Conservation (phyloP, 192 early-diverging fungal species). For the Backusella circina region DNA sequence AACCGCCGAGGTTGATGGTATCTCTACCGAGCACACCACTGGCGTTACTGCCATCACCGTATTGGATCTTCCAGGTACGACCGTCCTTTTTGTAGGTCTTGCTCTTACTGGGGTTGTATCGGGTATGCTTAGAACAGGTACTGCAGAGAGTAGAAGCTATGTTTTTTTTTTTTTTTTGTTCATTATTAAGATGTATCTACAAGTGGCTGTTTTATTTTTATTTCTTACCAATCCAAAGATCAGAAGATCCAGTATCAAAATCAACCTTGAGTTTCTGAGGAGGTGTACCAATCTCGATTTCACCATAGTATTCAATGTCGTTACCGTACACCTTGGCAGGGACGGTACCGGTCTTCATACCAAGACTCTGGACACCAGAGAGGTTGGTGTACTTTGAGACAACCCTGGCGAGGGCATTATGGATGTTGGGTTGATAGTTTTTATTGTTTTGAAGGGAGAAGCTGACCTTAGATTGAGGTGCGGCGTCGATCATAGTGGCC, state of each 20-base stretch:
- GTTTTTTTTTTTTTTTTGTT: no score
- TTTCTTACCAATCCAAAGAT: conserved; percentile 56
- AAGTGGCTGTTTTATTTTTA: no score
- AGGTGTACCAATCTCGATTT: conserved; percentile 62
- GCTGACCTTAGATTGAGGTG: neutral
- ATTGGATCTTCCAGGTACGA: conserved; percentile 46
- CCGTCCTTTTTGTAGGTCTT: conserved; percentile 50
- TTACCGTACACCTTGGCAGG: conserved; percentile 21
- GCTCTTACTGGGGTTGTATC: conserved; percentile 49
- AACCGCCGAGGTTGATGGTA: conserved; percentile 26
- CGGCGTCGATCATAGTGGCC: neutral
- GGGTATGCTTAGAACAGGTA: conserved; percentile 32
- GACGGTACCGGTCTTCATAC: neutral
- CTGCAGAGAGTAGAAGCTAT: conserved; percentile 35
- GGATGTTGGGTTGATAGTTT: neutral
- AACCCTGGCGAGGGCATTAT: neutral
- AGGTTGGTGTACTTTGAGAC: neutral
- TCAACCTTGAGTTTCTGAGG: conserved; percentile 64
- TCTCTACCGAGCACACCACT: conserved; percentile 23
- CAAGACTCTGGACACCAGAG: neutral
- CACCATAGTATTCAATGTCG: conserved; percentile 63
- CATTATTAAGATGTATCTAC: no score
- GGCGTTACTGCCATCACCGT: conserved; percentile 44
- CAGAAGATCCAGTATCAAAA: conserved; percentile 70
- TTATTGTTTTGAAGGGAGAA: neutral